Conservation (phyloP, 192 early-diverging fungal species). For the Fimicolochytrium jonesii region DNA sequence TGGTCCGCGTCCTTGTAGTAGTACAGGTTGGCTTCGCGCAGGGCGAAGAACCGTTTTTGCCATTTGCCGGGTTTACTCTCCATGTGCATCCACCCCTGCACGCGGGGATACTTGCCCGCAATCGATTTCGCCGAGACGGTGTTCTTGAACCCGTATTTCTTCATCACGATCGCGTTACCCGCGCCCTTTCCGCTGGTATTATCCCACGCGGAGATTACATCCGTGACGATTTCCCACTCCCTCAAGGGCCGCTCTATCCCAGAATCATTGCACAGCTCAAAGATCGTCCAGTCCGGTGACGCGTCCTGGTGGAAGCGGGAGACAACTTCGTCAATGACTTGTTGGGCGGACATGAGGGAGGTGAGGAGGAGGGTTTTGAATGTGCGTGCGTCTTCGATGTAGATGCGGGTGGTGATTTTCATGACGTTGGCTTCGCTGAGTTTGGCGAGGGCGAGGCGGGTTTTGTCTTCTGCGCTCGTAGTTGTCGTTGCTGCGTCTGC, state of each 20-base stretch:
- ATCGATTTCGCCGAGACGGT: slow-evolving; percentile 55
- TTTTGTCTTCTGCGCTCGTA: slow-evolving; percentile 21
- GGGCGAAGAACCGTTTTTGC: slow-evolving; percentile 69
- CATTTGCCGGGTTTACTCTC: slow-evolving; percentile 82
- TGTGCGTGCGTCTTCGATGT: slow-evolving; percentile 71
- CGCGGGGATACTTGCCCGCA: slow-evolving; percentile 41
- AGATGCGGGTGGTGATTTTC: slow-evolving; percentile 77
- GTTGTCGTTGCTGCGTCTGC: neutral
- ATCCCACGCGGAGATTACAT: slow-evolving; percentile 83
- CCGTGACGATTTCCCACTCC: slow-evolving; percentile 84
- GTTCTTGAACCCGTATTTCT: slow-evolving; percentile 61
- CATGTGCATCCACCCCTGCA: slow-evolving; percentile 66
- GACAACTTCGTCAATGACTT: slow-evolving; percentile 67
- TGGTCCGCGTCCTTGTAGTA: slow-evolving; percentile 62
- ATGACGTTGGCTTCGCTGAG: slow-evolving; percentile 33
- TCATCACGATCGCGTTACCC: slow-evolving; percentile 73
- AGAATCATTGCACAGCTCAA: slow-evolving; percentile 84
- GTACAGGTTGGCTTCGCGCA: slow-evolving; percentile 62
- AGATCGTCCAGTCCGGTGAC: slow-evolving; percentile 74
- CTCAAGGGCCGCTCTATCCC: slow-evolving; percentile 84
- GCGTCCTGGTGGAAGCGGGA: slow-evolving; percentile 47
- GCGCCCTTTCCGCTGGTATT: slow-evolving; percentile 50
- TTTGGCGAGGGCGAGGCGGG: slow-evolving; percentile 24
- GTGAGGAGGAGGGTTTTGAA: slow-evolving; percentile 80
- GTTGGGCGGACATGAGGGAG: slow-evolving; percentile 64